Conservation (phyloP, 1,284 basidiomycete species). For the Cerioporus squamosus region DNA sequence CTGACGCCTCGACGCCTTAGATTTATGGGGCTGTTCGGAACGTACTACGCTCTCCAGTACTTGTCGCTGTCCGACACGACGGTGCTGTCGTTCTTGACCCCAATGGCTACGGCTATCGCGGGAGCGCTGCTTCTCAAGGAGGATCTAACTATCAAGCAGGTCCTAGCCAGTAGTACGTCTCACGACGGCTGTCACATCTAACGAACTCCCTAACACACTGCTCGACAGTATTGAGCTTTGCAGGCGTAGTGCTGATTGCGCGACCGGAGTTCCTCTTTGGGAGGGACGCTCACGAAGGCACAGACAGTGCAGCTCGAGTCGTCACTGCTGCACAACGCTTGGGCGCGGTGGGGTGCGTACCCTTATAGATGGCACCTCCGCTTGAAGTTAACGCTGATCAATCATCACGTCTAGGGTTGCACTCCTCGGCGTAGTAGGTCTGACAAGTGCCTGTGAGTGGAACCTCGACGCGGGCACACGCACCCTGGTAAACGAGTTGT, state of each 20-base stretch:
- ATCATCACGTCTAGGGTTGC: conserved; percentile 44
- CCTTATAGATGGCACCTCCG: background rate
- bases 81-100: conserved; percentile 76
- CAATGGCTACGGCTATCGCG: conserved; percentile 66
- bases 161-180: conserved; percentile 62
- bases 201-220: background rate
- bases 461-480: background rate
- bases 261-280: conserved; percentile 39
- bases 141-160: conserved; percentile 57
- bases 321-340: conserved; percentile 39
- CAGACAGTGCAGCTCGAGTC: background rate
- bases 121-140: conserved; percentile 76
- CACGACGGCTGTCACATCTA: conserved; percentile 29
- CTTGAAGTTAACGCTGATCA: background rate
- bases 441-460: conserved; percentile 59
- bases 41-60: conserved; percentile 69
- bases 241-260: conserved; percentile 56
- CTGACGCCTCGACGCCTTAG: conserved; percentile 31
- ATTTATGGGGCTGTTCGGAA: conserved; percentile 63
- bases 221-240: conserved; percentile 42
- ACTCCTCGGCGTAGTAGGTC: conserved; percentile 61
- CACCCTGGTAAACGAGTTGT: background rate
- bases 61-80: conserved; percentile 71
- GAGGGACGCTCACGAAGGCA: conserved; percentile 1
- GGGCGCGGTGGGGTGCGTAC: conserved; percentile 38